These are phyloP conservation scores for Urtica urens DNA, from an alignment of 306 rosid genomes.

Conservation along the genomic window DNA sequence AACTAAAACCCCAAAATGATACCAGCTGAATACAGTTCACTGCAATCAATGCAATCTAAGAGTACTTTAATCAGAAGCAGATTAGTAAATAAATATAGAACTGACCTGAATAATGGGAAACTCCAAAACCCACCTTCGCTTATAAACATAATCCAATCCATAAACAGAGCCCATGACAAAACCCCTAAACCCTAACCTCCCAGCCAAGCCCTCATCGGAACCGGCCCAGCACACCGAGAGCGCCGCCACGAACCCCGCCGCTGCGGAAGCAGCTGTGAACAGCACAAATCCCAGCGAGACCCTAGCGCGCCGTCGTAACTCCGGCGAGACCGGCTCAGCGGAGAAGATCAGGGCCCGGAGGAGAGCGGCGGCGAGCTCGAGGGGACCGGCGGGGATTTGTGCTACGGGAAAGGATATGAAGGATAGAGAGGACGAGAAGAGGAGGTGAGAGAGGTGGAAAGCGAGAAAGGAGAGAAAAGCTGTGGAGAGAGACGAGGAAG, in stretches of 20 bases:
- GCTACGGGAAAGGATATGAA: conserved; percentile 42
- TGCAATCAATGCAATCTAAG: no score
- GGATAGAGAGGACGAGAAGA: conserved; percentile 66
- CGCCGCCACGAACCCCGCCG: conserved; percentile 29
- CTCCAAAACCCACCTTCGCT: conserved; percentile 63
- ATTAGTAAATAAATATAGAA: neutral
- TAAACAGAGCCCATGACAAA: conserved; percentile 46
- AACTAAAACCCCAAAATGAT: no score
- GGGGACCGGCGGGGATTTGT: conserved; percentile 27
- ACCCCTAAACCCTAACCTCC: conserved; percentile 50
- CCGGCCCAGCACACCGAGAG: conserved; percentile 40
- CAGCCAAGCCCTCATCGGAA: conserved; percentile 19
- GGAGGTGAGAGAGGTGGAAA: conserved; percentile 51
- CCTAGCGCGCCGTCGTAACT: conserved; percentile 29
- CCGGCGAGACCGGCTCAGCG: conserved; percentile 12
- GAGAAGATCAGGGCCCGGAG: conserved; percentile 41
- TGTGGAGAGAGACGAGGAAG: conserved; percentile 4
- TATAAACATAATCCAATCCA: conserved; percentile 51
- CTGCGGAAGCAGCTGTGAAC: conserved; percentile 28
- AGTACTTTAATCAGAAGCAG: no score
- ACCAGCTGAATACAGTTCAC: no score
- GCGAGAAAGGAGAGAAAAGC: conserved; percentile 27
- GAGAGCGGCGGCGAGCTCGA: conserved; percentile 26
- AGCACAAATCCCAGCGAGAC: conserved; percentile 32
- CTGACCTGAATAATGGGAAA: conserved; percentile 90